Percentiles rank a stretch among this genome's conserved stretches.
phyloP scores from a whole-genome alignment of 2,329 filamentous ascomycete species.

The Cordyceps fumosorosea region DNA sequence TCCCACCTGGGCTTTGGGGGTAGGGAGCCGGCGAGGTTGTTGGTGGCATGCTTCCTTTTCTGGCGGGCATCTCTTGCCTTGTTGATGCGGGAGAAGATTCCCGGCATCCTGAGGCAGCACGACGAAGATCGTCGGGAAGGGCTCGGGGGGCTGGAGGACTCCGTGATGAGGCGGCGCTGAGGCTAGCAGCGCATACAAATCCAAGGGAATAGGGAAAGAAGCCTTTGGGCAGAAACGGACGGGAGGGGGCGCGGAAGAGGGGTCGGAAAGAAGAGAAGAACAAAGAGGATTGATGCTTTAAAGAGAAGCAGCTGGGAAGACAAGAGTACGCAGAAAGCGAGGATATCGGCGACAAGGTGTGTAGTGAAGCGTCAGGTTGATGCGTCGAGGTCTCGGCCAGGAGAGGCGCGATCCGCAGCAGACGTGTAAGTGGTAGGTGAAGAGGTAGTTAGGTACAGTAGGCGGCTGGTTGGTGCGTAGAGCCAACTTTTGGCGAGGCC shows the following conservation, averaged over 20 bases:
- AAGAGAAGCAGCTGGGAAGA: neutral
- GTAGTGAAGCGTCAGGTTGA: conserved; percentile 4
- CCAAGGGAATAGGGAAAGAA: neutral
- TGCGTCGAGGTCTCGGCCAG: conserved; percentile 1
- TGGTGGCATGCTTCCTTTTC: conserved; percentile 62
- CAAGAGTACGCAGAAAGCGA: neutral
- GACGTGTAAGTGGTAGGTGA: conserved; percentile 13
- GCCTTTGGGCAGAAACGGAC: neutral
- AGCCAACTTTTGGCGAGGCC: neutral
- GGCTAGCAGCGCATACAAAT: conserved; percentile 3
- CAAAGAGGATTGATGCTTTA: neutral
- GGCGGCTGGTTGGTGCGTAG: neutral
- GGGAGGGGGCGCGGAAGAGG: neutral
- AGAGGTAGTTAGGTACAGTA: neutral
- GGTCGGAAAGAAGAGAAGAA: neutral
- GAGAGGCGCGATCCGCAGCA: neutral
- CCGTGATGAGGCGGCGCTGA: conserved; percentile 1
- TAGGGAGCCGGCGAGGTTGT: conserved; percentile 42
- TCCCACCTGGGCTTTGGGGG: conserved; percentile 74
- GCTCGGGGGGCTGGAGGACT: neutral
- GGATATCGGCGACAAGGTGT: neutral
- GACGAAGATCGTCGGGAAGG: neutral
- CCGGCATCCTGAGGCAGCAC: conserved; percentile 39
- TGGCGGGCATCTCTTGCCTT: conserved; percentile 38
- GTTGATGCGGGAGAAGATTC: conserved; percentile 60